A percentile compares a stretch with the other conserved stretches of the same genome.
phyloP scores from a whole-genome alignment of 768 basidiomycete genomes.

The Mycena amicta region DNA sequence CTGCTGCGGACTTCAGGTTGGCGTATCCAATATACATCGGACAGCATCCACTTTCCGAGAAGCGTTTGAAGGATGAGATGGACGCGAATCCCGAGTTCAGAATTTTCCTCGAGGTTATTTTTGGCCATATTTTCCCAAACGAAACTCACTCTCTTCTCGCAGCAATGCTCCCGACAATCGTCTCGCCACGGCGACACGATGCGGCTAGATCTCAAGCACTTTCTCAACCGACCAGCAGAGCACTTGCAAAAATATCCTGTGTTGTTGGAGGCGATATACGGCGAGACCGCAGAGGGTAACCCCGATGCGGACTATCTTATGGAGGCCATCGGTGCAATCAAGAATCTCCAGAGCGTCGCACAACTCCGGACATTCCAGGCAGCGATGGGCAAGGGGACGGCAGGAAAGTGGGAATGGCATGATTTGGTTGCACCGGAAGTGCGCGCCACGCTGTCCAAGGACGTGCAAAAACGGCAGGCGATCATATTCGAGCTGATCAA shows the following conservation, averaged over 20 bases:
- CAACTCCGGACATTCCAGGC: conserved; percentile 89
- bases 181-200: conserved; percentile 36
- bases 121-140: neutral
- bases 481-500: conserved; percentile 95
- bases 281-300: conserved; percentile 80
- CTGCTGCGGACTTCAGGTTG: conserved; percentile 84
- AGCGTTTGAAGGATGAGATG: conserved; percentile 82
- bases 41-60: conserved; percentile 83
- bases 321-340: conserved; percentile 85
- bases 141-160: neutral
- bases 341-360: conserved; percentile 76
- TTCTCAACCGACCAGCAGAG: conserved; percentile 79
- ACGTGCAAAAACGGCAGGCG: conserved; percentile 83
- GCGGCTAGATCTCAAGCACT: conserved; percentile 70
- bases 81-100: conserved; percentile 81
- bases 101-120: conserved; percentile 80
- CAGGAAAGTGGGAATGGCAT: conserved; percentile 88
- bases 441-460: conserved; percentile 61
- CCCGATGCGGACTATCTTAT: conserved; percentile 80
- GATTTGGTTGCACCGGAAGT: conserved; percentile 77
- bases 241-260: conserved; percentile 86
- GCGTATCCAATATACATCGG: conserved; percentile 88
- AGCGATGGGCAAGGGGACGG: conserved; percentile 80
- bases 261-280: conserved; percentile 80
- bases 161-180: conserved; percentile 49